phyloP scores from a whole-genome alignment of 2,329 filamentous ascomycete species.

The Ceratocystis cubensis region DNA sequence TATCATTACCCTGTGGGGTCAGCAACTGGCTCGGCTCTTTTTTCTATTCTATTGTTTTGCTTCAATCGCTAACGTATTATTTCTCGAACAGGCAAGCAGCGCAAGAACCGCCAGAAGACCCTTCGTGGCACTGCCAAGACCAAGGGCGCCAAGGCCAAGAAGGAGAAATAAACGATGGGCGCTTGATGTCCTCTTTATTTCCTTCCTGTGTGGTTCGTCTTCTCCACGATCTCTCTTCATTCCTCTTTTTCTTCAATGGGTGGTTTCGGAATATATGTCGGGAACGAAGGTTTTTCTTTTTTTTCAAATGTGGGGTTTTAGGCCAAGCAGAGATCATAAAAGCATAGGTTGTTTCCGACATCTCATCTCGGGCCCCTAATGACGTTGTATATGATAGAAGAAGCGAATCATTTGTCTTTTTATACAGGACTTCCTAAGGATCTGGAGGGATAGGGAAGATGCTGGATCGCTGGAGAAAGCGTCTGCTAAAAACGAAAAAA shows the following conservation, averaged over 20 bases:
- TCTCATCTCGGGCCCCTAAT: not conserved
- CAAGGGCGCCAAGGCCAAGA: constrained; percentile 91
- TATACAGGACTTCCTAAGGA: not conserved
- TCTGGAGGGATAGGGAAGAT: not conserved
- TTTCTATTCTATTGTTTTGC: not conserved
- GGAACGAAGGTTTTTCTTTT: not conserved
- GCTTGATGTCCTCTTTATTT: constrained; percentile 16
- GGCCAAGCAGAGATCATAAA: constrained; percentile 4
- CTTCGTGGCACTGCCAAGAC: constrained; percentile 95
- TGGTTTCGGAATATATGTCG: not conserved
- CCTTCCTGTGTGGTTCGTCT: constrained; percentile 13
- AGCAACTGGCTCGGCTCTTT: no score
- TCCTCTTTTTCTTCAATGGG: constrained; percentile 6
- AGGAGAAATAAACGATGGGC: constrained; percentile 62
- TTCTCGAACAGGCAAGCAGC: constrained; percentile 76
- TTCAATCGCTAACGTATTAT: constrained; percentile 11
- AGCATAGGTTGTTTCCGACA: constrained; percentile 2
- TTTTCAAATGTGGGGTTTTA: not conserved
- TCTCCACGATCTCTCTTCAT: not conserved
- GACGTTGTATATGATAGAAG: not conserved
- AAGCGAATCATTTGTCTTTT: constrained; percentile 2
- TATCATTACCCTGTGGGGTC: not conserved
- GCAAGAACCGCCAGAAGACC: constrained; percentile 99
- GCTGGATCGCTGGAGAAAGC: not conserved
- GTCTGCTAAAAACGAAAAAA: constrained; percentile 9